phyloP scores from a whole-genome alignment of 2,329 filamentous ascomycete species.

The Hirsutella thompsonii region DNA sequence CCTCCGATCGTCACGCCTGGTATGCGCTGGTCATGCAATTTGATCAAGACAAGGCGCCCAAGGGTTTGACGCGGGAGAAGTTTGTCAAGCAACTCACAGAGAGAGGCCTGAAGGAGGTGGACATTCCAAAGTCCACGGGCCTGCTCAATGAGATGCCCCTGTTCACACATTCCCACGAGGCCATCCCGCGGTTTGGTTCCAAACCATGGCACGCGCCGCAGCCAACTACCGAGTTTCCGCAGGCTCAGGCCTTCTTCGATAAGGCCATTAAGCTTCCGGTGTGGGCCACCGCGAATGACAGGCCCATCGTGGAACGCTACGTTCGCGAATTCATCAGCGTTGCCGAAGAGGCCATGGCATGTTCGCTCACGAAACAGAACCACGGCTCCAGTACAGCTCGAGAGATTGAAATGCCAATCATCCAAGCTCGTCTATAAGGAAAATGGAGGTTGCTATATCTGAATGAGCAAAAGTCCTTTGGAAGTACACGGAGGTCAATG shows the following conservation, averaged over 20 bases:
- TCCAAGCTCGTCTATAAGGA: too few relatives aligned
- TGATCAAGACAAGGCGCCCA: not conserved
- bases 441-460: too few relatives aligned
- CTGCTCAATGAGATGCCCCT: constrained; percentile 2
- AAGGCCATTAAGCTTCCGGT: constrained; percentile 4
- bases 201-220: not conserved
- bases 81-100: constrained; percentile 1
- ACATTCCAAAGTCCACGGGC: constrained; percentile 3
- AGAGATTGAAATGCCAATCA: too few relatives aligned
- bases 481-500: too few relatives aligned
- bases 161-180: constrained; percentile 1
- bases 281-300: not conserved
- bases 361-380: not conserved
- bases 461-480: too few relatives aligned
- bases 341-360: not conserved
- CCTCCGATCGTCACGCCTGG: not conserved
- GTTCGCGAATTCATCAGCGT: not conserved
- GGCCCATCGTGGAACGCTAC: not conserved
- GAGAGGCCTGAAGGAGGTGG: constrained; percentile 2
- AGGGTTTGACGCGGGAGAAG: constrained; percentile 1
- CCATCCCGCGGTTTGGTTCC: not conserved
- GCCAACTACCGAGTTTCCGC: constrained; percentile 1
- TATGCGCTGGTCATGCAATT: constrained; percentile 2
- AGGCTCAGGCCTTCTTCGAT: constrained; percentile 1
- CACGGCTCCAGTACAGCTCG: too few relatives aligned